Base-by-base conservation (phyloP, 805 yeast genomes). In the Diddensiella caesifluorescens region DNA sequence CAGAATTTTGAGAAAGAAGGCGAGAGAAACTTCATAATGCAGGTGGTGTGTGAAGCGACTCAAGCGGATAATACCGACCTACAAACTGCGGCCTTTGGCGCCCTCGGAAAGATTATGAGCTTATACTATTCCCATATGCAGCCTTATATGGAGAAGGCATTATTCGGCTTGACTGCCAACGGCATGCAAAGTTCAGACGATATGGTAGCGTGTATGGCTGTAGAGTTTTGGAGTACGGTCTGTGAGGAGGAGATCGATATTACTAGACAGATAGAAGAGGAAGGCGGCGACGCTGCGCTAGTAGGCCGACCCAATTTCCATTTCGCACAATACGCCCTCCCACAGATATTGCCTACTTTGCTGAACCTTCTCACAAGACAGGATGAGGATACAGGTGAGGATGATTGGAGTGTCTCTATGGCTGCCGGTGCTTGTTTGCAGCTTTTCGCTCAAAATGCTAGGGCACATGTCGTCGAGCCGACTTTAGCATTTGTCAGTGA, bases 141-240 rank as follows among this genome's bases (percentile, higher is more conserved):
- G 48, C 79, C 89, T 41, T 92, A 92, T 64, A 92, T 92, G 98
- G 97, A 90, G 65, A 88, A 86, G 69, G 98, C 98, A 1, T 68
- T 92, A 40, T 92, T 83, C 54, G 86, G 87, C 13, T 72, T 92
- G 45, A 89, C 97, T 3, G 88, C 90, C 33, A 46, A 21, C 36
- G 97, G 97, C 33, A 92, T 92, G 96, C 81, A 81, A 63, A 80
- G 87, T 44, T 59, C 67, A 25, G 83, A 86, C 65, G 95, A 84
- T 55, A 77, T 77, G 54, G 97, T 92, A 22, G 83, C 96, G 1
- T 87, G 97, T 60, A 89, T 90, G 97, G 97, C 98, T 22, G 92
- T 92, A 44, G 98, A 92, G 67, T 90, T 92, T 62, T 92, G 98
- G 98, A 80, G 90, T 46, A 87, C 98, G n/a, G 92, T 92, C n/a